A percentile compares a stretch with the other conserved stretches of the same genome.
Conservation (phyloP, 345 rosid genomes). For the Gossypioides kirkii region DNA sequence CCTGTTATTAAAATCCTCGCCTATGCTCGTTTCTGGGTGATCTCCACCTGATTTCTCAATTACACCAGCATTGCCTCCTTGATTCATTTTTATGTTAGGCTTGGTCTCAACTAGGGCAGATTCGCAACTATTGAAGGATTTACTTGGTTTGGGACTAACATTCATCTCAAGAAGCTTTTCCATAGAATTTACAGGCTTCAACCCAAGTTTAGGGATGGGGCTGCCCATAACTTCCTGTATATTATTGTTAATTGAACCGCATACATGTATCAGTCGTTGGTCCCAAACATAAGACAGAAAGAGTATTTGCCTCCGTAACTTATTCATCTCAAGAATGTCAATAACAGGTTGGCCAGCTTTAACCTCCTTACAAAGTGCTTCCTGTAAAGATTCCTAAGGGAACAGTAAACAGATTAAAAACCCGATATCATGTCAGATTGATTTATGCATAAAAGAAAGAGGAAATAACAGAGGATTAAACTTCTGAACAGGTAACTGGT, state of each 20-base stretch:
- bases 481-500: background rate
- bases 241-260: conserved; percentile 39
- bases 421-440: background rate
- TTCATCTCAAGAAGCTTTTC: conserved; percentile 55
- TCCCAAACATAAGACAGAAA: conserved; percentile 81
- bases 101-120: conserved; percentile 31
- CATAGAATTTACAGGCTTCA: conserved; percentile 32
- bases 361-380: conserved; percentile 32
- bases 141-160: conserved; percentile 27
- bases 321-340: conserved; percentile 83
- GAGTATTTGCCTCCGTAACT: conserved; percentile 68
- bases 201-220: conserved; percentile 30
- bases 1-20: conserved; percentile 26
- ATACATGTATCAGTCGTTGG: conserved; percentile 59
- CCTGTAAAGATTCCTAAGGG: conserved; percentile 55
- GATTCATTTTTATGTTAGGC: conserved; percentile 30
- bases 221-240: conserved; percentile 32
- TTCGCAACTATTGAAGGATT: conserved; percentile 38
- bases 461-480: background rate
- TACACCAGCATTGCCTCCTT: conserved; percentile 22
- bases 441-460: background rate
- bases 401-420: conserved; percentile 8
- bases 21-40: conserved; percentile 28
- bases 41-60: conserved; percentile 17
- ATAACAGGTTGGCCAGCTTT: conserved; percentile 50